Percentiles rank a stretch among this genome's conserved stretches.
phyloP scores from a whole-genome alignment of 2,329 filamentous ascomycete species.

The Neofusicoccum ribis region DNA sequence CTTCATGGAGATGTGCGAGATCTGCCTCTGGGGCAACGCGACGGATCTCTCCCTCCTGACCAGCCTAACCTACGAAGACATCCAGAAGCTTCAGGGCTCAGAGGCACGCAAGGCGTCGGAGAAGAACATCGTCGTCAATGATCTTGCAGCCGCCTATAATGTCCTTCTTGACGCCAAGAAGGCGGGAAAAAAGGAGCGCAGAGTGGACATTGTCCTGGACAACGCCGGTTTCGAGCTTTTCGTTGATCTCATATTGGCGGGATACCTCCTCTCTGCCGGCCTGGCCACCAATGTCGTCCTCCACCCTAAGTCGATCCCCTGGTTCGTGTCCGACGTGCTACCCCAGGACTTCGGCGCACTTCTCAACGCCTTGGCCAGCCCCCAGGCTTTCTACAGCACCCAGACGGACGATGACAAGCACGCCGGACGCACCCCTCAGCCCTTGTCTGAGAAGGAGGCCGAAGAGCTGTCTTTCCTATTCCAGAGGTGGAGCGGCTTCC shows the following conservation, averaged over 20 bases:
- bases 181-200: constrained; percentile 63
- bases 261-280: constrained; percentile 80
- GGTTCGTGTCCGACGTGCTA: constrained; percentile 96
- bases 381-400: constrained; percentile 75
- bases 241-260: constrained; percentile 88
- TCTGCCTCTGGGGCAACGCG: constrained; percentile 96
- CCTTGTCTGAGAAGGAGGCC: constrained; percentile 67
- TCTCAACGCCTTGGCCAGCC: constrained; percentile 74
- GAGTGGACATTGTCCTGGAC: constrained; percentile 93
- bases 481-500: constrained; percentile 74
- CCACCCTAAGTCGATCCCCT: constrained; percentile 92
- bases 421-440: constrained; percentile 56
- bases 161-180: constrained; percentile 65
- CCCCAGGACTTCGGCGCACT: constrained; percentile 83
- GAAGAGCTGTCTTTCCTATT: constrained; percentile 75
- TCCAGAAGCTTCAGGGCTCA: constrained; percentile 91
- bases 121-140: constrained; percentile 89
- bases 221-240: constrained; percentile 98
- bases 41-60: constrained; percentile 91
- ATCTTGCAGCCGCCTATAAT: constrained; percentile 72
- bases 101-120: constrained; percentile 83
- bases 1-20: constrained; percentile 92
- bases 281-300: constrained; percentile 85
- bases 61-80: constrained; percentile 88
- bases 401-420: constrained; percentile 66